Conservation (phyloP, 73 alveolate species). For the Stentor roeselii region DNA sequence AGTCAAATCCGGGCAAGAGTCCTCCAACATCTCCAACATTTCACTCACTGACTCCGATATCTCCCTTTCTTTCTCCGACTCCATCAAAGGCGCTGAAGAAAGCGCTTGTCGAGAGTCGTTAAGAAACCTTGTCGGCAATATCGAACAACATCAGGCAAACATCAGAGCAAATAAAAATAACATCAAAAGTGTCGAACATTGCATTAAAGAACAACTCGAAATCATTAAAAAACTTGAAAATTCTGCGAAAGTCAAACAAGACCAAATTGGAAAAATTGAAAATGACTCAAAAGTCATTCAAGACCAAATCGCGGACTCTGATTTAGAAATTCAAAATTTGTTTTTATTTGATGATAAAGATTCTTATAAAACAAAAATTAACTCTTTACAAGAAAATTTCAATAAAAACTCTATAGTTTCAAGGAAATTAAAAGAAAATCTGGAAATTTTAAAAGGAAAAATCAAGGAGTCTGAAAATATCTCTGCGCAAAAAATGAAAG, state of each 20-base stretch:
- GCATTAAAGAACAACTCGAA: background rate
- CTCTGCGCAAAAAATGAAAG: background rate
- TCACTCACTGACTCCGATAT: slow-evolving; percentile 4
- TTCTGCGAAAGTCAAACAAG: background rate
- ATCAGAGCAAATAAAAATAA: background rate
- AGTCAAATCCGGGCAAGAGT: background rate
- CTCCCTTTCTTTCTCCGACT: background rate
- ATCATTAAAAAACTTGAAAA: background rate
- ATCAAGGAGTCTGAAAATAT: background rate
- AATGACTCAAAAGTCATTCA: background rate
- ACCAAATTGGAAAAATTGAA: background rate
- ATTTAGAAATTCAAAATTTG: background rate
- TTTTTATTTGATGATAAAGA: background rate
- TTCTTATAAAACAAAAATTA: background rate
- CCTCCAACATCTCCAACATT: background rate
- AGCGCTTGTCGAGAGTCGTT: background rate
- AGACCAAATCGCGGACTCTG: background rate
- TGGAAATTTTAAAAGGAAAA: background rate
- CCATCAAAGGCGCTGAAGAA: background rate
- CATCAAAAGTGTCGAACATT: background rate
- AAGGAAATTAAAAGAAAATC: background rate
- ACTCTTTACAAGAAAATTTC: background rate
- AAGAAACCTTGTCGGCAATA: background rate
- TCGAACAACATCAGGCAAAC: background rate
- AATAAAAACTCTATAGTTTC: background rate